Evolutionary conservation across 2,329 filamentous ascomycete genomes (phyloP).

Genomic region (Nemania diffusa): DNA sequence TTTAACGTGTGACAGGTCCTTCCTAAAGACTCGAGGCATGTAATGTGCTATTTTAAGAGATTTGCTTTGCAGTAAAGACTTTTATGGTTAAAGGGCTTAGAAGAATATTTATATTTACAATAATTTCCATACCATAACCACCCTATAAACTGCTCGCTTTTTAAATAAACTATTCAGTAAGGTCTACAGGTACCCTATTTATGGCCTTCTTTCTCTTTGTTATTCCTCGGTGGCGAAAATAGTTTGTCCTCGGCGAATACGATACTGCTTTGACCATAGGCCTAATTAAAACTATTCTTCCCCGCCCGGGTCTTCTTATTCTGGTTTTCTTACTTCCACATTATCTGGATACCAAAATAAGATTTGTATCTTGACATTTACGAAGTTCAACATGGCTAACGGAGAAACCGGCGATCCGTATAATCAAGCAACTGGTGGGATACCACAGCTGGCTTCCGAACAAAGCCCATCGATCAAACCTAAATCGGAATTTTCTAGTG

Average conservation of each 20-base stretch:
- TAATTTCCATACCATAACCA: too few relatives aligned
- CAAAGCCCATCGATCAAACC: background rate
- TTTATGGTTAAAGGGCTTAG: too few relatives aligned
- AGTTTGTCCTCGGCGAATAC: background rate
- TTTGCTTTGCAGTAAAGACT: too few relatives aligned
- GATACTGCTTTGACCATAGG: background rate
- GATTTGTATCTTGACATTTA: background rate
- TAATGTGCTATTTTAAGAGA: too few relatives aligned
- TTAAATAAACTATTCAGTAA: too few relatives aligned
- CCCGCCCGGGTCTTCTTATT: background rate
- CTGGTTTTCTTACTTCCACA: background rate
- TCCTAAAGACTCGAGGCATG: too few relatives aligned
- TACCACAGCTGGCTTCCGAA: background rate
- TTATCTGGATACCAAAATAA: background rate
- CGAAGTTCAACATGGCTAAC: background rate
- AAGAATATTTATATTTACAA: too few relatives aligned
- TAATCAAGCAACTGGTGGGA: background rate
- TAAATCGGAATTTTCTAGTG: background rate
- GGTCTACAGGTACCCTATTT: too few relatives aligned
- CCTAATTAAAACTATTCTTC: background rate
- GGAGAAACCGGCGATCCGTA: background rate
- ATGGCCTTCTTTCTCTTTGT: too few relatives aligned
- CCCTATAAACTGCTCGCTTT: too few relatives aligned
- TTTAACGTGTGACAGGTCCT: too few relatives aligned
- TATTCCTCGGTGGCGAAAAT: background rate